Evolutionary conservation across 73 alveolate species (phyloP).

Genomic region (Tetrahymena elliotti): DNA sequence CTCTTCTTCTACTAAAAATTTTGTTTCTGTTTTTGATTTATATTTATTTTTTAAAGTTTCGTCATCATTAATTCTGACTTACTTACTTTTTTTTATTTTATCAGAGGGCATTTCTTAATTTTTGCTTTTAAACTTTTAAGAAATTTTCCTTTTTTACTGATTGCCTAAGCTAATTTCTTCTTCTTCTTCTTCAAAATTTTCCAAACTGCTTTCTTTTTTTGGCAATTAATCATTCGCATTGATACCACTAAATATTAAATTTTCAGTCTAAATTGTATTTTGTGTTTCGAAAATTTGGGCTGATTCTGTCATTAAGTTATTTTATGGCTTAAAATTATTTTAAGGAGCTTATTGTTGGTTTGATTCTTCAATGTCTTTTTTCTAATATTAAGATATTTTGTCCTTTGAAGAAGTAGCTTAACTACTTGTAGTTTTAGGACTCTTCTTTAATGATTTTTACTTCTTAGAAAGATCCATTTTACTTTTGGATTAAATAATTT

Average conservation of each 20-base stretch:
- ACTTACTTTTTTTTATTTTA: too few species aligned
- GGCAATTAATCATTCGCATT: too few species aligned
- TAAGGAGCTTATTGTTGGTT: background rate
- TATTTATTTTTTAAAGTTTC: too few species aligned
- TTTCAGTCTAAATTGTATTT: background rate
- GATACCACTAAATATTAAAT: background rate
- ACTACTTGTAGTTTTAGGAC: background rate
- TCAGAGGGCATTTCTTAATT: background rate
- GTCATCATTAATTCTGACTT: background rate
- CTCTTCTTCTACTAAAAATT: background rate
- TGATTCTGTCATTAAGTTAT: background rate
- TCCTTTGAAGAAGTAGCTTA: background rate
- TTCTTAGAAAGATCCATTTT: background rate
- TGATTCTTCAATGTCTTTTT: background rate
- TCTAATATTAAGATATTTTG: background rate
- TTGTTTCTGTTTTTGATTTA: background rate
- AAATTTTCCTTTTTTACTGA: too few species aligned
- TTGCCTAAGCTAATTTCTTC: background rate
- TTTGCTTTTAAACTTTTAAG: too few species aligned
- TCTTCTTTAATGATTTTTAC: background rate
- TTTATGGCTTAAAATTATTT: too few species aligned
- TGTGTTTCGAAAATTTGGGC: background rate
- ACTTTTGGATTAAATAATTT: background rate
- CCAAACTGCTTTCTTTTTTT: background rate
- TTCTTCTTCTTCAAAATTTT: background rate